phyloP scores from a whole-genome alignment of 2,329 filamentous ascomycete genomes.

The Apiospora phragmitis region DNA sequence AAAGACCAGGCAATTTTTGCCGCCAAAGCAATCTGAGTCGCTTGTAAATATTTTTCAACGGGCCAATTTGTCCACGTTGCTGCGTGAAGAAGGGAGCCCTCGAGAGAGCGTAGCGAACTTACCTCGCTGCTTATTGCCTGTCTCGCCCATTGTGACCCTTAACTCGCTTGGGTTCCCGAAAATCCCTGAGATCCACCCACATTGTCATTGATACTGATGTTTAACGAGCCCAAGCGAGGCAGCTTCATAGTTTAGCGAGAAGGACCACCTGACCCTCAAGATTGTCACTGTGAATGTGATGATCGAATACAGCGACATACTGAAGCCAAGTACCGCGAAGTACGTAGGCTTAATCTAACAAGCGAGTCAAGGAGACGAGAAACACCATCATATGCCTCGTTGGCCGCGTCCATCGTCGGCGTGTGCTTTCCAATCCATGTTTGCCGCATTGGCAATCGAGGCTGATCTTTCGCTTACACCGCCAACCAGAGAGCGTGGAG shows the following conservation, averaged over 20 bases:
- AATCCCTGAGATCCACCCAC: constrained; percentile 7
- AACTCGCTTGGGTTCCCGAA: constrained; percentile 12
- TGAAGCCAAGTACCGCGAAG: neutral
- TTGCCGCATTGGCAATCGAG: neutral
- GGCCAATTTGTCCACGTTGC: neutral
- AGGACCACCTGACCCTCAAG: neutral
- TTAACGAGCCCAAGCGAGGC: constrained; percentile 4
- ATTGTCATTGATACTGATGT: neutral
- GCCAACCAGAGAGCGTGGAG: neutral
- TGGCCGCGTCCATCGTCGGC: neutral
- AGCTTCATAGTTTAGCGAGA: constrained; percentile 5
- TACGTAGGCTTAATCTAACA: constrained; percentile 10
- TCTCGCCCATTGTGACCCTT: constrained; percentile 6
- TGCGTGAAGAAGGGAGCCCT: neutral
- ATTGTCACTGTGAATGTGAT: neutral
- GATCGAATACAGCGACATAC: constrained; percentile 7
- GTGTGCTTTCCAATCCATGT: neutral
- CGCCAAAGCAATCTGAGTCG: neutral
- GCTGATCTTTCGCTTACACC: constrained; percentile 6
- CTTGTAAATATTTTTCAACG: neutral
- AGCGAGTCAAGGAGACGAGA: neutral
- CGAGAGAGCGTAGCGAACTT: neutral
- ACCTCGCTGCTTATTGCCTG: neutral
- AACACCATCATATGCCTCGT: neutral
- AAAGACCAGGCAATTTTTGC: neutral